Conservation (phyloP, 257 asterid genomes). For the Forsythia viridissima region DNA sequence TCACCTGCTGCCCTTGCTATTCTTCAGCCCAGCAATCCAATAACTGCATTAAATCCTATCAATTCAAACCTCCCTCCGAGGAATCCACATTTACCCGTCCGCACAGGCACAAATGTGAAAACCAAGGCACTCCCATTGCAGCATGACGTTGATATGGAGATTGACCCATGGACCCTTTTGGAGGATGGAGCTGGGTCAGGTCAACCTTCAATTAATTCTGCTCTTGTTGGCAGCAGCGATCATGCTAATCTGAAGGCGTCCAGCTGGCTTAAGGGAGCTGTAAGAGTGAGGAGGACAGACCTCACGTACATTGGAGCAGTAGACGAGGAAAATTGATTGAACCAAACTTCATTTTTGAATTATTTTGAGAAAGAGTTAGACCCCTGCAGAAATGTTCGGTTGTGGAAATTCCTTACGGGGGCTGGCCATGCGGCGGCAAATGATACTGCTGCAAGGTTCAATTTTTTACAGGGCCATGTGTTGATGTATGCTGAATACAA, state of each 20-base stretch:
- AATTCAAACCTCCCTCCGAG: slow-evolving; percentile 50
- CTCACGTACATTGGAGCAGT: slow-evolving; percentile 82
- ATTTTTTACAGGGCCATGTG: slow-evolving; percentile 38
- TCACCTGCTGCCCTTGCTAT: slow-evolving; percentile 62
- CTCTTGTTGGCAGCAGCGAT: slow-evolving; percentile 50
- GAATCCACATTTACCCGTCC: slow-evolving; percentile 48
- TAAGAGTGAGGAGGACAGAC: slow-evolving; percentile 79
- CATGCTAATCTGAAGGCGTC: slow-evolving; percentile 73
- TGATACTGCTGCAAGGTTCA: slow-evolving; percentile 44
- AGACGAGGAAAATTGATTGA: slow-evolving; percentile 84
- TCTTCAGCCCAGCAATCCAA: slow-evolving; percentile 69
- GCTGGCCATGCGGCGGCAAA: slow-evolving; percentile 27
- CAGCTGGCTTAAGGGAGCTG: slow-evolving; percentile 76
- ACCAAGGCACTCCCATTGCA: slow-evolving; percentile 42
- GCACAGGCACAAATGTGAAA: slow-evolving; percentile 54
- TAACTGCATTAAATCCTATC: slow-evolving; percentile 43
- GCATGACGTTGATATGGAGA: slow-evolving; percentile 60
- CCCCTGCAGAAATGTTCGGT: slow-evolving; percentile 26
- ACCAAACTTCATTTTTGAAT: slow-evolving; percentile 25
- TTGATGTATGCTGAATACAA: slow-evolving; percentile 18
- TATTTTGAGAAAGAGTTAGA: slow-evolving; percentile 21
- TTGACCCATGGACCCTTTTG: slow-evolving; percentile 84
- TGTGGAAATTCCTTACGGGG: not conserved
- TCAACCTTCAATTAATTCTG: slow-evolving; percentile 56
- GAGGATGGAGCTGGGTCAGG: slow-evolving; percentile 90